phyloP scores from a whole-genome alignment of 2,329 filamentous ascomycete genomes.

The Atkinsonella hypoxylon region DNA sequence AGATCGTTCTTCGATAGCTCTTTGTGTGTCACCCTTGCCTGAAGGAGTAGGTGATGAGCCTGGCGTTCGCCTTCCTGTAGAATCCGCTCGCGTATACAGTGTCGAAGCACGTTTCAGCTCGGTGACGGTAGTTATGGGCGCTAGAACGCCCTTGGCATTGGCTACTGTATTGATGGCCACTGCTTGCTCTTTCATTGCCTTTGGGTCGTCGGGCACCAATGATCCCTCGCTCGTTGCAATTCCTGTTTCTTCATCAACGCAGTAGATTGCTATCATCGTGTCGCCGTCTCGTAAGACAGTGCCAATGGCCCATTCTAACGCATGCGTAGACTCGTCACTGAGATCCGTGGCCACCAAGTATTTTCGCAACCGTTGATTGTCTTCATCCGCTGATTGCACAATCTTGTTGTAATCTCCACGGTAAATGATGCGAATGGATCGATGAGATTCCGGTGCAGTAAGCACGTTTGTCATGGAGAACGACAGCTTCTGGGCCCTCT shows the following conservation, averaged over 20 bases:
- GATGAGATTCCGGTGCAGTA: conserved; percentile 61
- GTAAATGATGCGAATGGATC: conserved; percentile 80
- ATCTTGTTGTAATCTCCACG: conserved; percentile 74
- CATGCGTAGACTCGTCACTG: conserved; percentile 88
- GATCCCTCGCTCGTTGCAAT: conserved; percentile 37
- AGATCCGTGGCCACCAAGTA: conserved; percentile 95
- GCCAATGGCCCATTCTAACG: conserved; percentile 93
- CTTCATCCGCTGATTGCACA: conserved; percentile 65
- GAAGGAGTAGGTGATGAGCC: conserved; percentile 36
- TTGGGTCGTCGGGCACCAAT: conserved; percentile 58
- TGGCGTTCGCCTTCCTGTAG: conserved; percentile 19
- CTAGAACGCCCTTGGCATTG: conserved; percentile 23
- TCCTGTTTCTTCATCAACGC: conserved; percentile 75
- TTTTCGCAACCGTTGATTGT: conserved; percentile 67
- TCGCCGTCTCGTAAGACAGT: conserved; percentile 91
- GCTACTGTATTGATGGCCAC: conserved; percentile 56
- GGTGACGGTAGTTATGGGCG: conserved; percentile 20
- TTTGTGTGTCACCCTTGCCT: conserved; percentile 38
- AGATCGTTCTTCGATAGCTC: conserved; percentile 66
- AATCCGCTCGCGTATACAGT: conserved; percentile 17
- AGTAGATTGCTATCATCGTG: conserved; percentile 85
- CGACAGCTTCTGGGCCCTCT: conserved; percentile 72
- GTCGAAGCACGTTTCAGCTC: conserved; percentile 21
- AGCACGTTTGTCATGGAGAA: conserved; percentile 72
- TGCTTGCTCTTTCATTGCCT: conserved; percentile 64